phyloP scores from a whole-genome alignment of 345 rosid species.

The Acer saccharum region DNA sequence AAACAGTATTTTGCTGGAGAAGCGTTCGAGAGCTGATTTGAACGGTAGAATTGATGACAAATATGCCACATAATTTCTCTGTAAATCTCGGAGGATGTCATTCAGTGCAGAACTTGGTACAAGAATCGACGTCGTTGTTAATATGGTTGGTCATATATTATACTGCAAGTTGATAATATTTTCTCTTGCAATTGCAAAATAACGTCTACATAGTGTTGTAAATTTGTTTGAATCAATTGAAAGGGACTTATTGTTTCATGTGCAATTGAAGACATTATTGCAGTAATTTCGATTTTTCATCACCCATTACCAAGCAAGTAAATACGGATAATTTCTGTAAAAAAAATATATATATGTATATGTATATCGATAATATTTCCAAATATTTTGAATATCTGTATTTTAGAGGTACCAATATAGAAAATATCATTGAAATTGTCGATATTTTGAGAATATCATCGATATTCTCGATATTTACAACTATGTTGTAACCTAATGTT shows the following conservation, averaged over 20 bases:
- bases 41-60: not conserved
- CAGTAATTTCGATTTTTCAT: not conserved
- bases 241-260: not conserved
- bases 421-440: too few relatives aligned
- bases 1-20: slow-evolving; percentile 44
- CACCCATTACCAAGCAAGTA: too few relatives aligned
- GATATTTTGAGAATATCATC: too few relatives aligned
- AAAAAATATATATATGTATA: too few relatives aligned
- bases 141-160: not conserved
- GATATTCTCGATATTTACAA: too few relatives aligned
- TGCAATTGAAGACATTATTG: not conserved
- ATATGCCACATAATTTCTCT: not conserved
- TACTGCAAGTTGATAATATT: not conserved
- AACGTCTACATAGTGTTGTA: slow-evolving; percentile 10
- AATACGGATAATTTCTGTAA: too few relatives aligned
- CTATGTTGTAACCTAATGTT: too few relatives aligned
- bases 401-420: too few relatives aligned
- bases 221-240: slow-evolving; percentile 11
- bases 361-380: too few relatives aligned
- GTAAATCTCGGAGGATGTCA: not conserved
- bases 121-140: not conserved
- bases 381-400: too few relatives aligned
- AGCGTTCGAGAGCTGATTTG: slow-evolving; percentile 35
- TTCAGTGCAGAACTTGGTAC: not conserved
- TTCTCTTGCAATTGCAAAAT: slow-evolving; percentile 16